Evolutionary conservation across 164 flowering plant genomes (phyloP).

Genomic region (Kalanchoe fedtschenkoi): DNA sequence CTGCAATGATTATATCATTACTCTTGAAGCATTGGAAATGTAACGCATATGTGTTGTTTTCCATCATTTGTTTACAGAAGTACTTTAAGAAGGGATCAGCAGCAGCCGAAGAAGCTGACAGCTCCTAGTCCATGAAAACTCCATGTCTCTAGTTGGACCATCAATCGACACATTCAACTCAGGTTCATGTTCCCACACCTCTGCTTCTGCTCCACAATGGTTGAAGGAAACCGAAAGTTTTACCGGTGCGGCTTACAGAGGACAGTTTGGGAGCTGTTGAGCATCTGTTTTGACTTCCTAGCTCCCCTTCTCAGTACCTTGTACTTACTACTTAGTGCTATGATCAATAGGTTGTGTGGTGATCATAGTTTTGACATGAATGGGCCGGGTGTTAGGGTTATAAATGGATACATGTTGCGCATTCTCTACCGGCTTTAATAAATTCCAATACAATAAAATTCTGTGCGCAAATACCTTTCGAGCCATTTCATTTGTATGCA

Average conservation of each 20-base stretch:
- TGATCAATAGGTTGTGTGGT: neutral
- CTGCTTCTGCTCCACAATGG: neutral
- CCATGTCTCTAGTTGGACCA: neutral
- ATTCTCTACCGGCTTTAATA: too few species aligned
- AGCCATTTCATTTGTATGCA: too few species aligned
- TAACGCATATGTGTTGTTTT: too few species aligned
- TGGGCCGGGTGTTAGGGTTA: neutral
- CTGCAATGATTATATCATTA: too few species aligned
- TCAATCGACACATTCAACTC: neutral
- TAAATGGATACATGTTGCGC: too few species aligned
- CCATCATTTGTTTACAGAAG: neutral
- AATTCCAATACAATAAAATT: too few species aligned
- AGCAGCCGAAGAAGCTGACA: neutral
- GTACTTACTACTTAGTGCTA: neutral
- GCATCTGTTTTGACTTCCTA: neutral
- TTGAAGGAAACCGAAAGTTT: neutral
- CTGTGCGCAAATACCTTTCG: too few species aligned
- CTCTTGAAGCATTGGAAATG: too few species aligned
- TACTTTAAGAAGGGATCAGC: neutral
- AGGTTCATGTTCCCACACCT: neutral
- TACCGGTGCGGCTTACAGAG: neutral
- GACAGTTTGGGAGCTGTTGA: neutral
- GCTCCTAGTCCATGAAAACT: neutral
- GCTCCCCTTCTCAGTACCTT: neutral
- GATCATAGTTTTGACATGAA: neutral